phyloP scores from a whole-genome alignment of 1,284 basidiomycete genomes.

The Tilletiopsis washingtonensis region DNA sequence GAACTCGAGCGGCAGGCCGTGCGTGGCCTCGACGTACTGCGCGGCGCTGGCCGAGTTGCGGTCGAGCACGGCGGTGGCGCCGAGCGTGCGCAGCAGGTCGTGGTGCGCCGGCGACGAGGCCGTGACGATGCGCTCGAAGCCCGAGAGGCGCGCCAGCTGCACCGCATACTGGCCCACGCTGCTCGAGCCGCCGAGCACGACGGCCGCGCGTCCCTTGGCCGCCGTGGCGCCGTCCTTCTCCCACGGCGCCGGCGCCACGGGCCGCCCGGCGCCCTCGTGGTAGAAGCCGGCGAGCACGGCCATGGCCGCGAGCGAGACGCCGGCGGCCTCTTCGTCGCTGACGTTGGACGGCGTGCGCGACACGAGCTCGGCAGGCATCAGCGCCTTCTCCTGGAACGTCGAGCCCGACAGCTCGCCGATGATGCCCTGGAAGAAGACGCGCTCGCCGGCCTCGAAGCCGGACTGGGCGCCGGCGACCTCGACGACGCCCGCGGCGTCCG shows the following conservation, averaged over 20 bases:
- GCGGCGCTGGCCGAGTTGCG: slow-evolving; percentile 10
- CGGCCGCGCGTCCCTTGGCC: slow-evolving; percentile 22
- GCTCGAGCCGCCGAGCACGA: slow-evolving; percentile 28
- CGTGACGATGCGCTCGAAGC: slow-evolving; percentile 29
- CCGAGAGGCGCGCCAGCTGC: slow-evolving; percentile 26
- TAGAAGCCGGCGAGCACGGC: slow-evolving; percentile 20
- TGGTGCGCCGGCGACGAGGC: slow-evolving; percentile 16
- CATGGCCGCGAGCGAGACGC: slow-evolving; percentile 24
- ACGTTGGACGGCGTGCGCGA: slow-evolving; percentile 22
- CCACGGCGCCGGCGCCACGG: slow-evolving; percentile 19
- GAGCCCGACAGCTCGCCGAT: slow-evolving; percentile 15
- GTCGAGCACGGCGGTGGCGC: slow-evolving; percentile 20
- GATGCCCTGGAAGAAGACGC: slow-evolving; percentile 39
- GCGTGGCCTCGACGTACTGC: slow-evolving; percentile 9
- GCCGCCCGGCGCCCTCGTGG: slow-evolving; percentile 13
- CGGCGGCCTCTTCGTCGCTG: slow-evolving; percentile 27
- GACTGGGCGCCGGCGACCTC: slow-evolving; percentile 5
- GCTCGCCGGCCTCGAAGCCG: slow-evolving; percentile 18
- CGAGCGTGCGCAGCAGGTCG: slow-evolving; percentile 19
- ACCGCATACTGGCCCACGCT: slow-evolving; percentile 34
- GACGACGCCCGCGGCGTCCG: slow-evolving; percentile 28
- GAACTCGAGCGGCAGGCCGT: slow-evolving; percentile 1
- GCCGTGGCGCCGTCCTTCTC: slow-evolving; percentile 16
- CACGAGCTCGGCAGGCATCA: slow-evolving; percentile 21
- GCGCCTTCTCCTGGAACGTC: slow-evolving; percentile 33